phyloP scores from a whole-genome alignment of 345 rosid genomes.

The Pugionium dolabratum region DNA sequence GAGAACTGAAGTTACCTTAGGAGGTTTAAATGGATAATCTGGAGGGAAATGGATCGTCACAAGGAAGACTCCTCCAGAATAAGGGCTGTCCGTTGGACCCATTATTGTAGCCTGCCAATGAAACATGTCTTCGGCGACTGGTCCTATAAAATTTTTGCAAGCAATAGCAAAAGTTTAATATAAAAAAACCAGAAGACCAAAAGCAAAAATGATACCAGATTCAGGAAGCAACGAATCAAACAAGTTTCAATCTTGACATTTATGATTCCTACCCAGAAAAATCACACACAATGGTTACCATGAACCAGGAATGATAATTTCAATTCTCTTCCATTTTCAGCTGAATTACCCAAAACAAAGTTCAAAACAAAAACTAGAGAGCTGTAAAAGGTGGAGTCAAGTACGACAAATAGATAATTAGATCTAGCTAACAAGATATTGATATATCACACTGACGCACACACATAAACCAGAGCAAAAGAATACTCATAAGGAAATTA shows the following conservation, averaged over 20 bases:
- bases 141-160: slow-evolving; percentile 47
- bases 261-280: too few species aligned
- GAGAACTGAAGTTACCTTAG: slow-evolving; percentile 49
- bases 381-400: too few species aligned
- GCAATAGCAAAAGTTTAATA: not conserved
- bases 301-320: not conserved
- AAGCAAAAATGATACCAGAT: too few species aligned
- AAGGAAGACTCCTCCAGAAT: slow-evolving; percentile 75
- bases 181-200: not conserved
- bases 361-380: not conserved
- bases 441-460: too few species aligned
- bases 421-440: too few species aligned
- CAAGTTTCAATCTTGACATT: too few species aligned
- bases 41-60: slow-evolving; percentile 39
- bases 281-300: too few species aligned
- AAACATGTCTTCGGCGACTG: slow-evolving; percentile 58
- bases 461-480: not conserved
- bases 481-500: not conserved
- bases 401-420: not conserved
- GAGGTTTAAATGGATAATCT: slow-evolving; percentile 65
- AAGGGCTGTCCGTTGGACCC: slow-evolving; percentile 88
- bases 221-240: too few species aligned
- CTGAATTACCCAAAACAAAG: too few species aligned
- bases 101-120: slow-evolving; percentile 57
- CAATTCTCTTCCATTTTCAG: too few species aligned